Conservation (phyloP, 805 yeast genomes). For the Naumovozyma dairenensis region DNA sequence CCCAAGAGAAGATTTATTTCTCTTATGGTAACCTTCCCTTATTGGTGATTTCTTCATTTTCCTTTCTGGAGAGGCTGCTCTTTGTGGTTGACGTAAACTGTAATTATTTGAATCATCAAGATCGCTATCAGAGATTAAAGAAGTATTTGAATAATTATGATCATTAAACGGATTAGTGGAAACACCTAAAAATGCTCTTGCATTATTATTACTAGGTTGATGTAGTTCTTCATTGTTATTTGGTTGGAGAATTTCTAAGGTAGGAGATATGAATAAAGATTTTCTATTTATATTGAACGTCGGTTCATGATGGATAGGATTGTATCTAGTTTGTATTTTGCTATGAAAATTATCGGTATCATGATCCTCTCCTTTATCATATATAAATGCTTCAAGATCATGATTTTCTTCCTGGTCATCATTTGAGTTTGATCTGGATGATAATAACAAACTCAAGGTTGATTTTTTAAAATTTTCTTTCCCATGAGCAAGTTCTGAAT, state of each 20-base stretch:
- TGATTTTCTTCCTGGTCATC: neutral
- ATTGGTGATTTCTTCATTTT: slow-evolving; percentile 14
- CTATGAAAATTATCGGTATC: too few relatives aligned
- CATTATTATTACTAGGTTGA: too few relatives aligned
- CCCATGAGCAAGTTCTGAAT: too few relatives aligned
- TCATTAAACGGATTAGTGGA: too few relatives aligned
- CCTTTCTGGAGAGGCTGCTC: slow-evolving; percentile 27
- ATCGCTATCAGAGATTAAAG: too few relatives aligned
- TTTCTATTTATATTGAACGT: slow-evolving; percentile 21
- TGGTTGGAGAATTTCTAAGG: slow-evolving; percentile 45
- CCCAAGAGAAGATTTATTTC: slow-evolving; percentile 31
- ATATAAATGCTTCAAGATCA: neutral
- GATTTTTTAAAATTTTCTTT: too few relatives aligned
- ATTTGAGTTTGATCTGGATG: neutral
- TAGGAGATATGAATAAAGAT: slow-evolving; percentile 66
- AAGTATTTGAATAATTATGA: too few relatives aligned
- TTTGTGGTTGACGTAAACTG: slow-evolving; percentile 16
- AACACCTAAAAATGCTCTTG: too few relatives aligned
- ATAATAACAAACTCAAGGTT: slow-evolving; percentile 1
- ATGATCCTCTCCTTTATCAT: neutral
- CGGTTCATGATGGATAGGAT: slow-evolving; percentile 13
- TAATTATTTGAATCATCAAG: too few relatives aligned
- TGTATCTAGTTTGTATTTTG: slow-evolving; percentile 6
- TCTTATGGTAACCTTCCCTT: slow-evolving; percentile 32
- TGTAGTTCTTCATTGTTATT: slow-evolving; percentile 31